These are phyloP conservation scores for Ceratocystis cacaofunesta DNA, from an alignment of 2,329 filamentous ascomycete species.

Conservation along the genomic window DNA sequence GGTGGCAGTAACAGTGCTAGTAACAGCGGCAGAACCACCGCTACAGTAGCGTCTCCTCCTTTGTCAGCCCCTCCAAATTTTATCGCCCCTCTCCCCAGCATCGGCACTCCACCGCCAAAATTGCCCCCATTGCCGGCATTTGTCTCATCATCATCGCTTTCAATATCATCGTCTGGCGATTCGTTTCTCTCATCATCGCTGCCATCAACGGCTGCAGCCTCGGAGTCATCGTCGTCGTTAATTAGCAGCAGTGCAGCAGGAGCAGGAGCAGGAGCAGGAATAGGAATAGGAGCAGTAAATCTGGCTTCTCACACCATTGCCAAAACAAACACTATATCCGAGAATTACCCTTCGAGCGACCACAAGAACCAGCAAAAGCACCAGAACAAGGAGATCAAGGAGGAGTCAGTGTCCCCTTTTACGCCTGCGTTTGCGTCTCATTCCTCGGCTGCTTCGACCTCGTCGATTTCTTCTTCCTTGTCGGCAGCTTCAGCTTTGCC, in stretches of 20 bases:
- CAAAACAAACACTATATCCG: neutral
- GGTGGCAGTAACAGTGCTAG: neutral
- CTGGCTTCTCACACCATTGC: neutral
- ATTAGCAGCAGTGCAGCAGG: neutral
- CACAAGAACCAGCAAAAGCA: neutral
- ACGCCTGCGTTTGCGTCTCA: neutral
- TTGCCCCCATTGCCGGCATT: conserved; percentile 7
- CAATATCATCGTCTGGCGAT: neutral
- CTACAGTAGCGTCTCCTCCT: neutral
- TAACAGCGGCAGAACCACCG: neutral
- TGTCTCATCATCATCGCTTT: neutral
- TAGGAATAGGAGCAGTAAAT: too few species aligned
- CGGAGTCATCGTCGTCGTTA: neutral
- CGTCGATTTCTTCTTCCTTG: neutral
- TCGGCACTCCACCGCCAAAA: conserved; percentile 5
- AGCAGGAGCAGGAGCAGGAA: too few species aligned
- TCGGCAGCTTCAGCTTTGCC: too few species aligned
- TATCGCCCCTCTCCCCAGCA: conserved; percentile 6
- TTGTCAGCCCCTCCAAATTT: neutral
- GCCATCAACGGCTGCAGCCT: neutral
- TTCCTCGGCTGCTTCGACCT: neutral
- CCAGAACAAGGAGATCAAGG: neutral
- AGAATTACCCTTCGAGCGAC: neutral
- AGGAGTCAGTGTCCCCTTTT: neutral
- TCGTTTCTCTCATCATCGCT: neutral